These are phyloP conservation scores for Aspergillus sp. DNA, from an alignment of 2,329 filamentous ascomycete genomes.

Conservation along the genomic window DNA sequence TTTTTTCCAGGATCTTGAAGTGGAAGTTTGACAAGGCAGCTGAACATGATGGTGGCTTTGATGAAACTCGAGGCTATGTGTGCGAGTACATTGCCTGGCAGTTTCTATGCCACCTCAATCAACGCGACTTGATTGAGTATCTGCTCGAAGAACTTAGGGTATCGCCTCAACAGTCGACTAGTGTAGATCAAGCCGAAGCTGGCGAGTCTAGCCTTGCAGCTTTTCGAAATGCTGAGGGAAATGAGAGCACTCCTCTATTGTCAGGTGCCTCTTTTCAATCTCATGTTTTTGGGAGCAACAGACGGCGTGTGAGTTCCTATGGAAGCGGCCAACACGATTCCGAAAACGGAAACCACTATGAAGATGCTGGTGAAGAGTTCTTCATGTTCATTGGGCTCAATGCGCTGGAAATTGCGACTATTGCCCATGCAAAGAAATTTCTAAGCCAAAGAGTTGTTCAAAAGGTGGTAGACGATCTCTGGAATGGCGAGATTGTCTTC, in stretches of 20 bases:
- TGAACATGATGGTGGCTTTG: constrained; percentile 59
- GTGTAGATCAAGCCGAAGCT: constrained; percentile 27
- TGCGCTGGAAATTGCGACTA: constrained; percentile 82
- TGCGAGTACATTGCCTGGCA: constrained; percentile 68
- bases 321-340: constrained; percentile 54
- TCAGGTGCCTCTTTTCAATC: constrained; percentile 27
- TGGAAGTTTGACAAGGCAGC: constrained; percentile 59
- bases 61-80: constrained; percentile 60
- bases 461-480: constrained; percentile 81
- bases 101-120: constrained; percentile 60
- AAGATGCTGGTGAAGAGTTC: constrained; percentile 64
- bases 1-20: constrained; percentile 56
- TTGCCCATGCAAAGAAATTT: constrained; percentile 82
- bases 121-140: constrained; percentile 61
- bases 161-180: constrained; percentile 26
- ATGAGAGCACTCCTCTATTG: constrained; percentile 39
- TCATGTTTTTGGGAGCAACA: constrained; percentile 40
- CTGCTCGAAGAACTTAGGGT: constrained; percentile 57
- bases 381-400: constrained; percentile 78
- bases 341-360: constrained; percentile 47
- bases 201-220: constrained; percentile 23
- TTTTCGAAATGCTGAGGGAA: constrained; percentile 19
- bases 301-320: constrained; percentile 35
- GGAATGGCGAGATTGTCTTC: constrained; percentile 85
- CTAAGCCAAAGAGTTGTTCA: constrained; percentile 80